Evolutionary conservation across 2,329 filamentous ascomycete species (phyloP), one percentile per base, ranked within the genome.

Genomic region (Pseudogymnoascus destructans): DNA sequence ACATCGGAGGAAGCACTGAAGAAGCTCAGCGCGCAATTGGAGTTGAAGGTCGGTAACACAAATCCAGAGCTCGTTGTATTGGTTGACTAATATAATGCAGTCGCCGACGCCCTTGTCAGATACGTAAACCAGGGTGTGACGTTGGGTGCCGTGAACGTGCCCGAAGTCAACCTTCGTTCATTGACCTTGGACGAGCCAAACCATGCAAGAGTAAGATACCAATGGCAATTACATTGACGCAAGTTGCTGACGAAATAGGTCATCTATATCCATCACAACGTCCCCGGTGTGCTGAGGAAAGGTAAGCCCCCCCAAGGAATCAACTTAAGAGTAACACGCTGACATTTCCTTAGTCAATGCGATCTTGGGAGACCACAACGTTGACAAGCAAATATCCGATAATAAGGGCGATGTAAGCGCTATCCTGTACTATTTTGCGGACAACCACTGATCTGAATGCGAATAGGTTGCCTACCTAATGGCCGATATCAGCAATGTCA

Each of bases 331-430:
- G 25, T 52, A 52, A 10, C 15, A 9, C 15, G 25, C 25, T 52
- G n/a, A 58, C 52, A 42, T 10, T 33, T 35, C 5, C 8, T 54
- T 62, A 85, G 93, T 98, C 64, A 98, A 98, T 77, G 88, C 93
- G 68, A 89, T 97, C 62, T 79, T 98, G 54, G 88, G 87, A 42
- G 85, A 95, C 68, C 91, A 98, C 77, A 98, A 98, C 72, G 91
- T 98, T 66, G 92, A 96, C 75, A 97, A 97, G 79, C 93, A 98
- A 74, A 97, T 95, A 77, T 93, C 89, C 56, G 93, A 97, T 72
- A 95, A 87, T 73, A 86, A 86, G 75, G 92, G 90, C 65, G 92
- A 97, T 70, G 85, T 88, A 73, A 63, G 79, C 65, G 13, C 7
- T n/a, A 8, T n/a, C 6, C 7, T 5, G 46, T 9, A 42, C 9